phyloP scores from a whole-genome alignment of 2,329 filamentous ascomycete genomes.

The Nigrograna mackinnonii region DNA sequence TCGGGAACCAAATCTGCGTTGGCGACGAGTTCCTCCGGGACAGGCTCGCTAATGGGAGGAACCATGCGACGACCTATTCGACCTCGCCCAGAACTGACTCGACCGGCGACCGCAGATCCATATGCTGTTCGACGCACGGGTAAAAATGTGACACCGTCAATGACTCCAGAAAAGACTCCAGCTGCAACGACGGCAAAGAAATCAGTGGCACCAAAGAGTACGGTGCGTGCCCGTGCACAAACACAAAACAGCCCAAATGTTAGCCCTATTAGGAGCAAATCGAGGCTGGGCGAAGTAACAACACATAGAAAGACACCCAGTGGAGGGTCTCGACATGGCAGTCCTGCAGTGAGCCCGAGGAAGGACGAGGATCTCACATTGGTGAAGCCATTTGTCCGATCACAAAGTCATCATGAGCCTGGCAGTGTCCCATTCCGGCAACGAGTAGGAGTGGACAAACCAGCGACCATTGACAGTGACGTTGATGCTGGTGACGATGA shows the following conservation, averaged over 20 bases:
- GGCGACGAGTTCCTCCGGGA: slow-evolving; percentile 31
- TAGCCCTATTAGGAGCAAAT: slow-evolving; percentile 41
- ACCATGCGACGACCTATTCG: slow-evolving; percentile 57
- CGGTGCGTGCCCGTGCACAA: slow-evolving; percentile 31
- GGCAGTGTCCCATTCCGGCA: slow-evolving; percentile 35
- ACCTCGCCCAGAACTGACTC: slow-evolving; percentile 48
- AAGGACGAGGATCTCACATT: slow-evolving; percentile 53
- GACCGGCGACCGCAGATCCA: slow-evolving; percentile 60
- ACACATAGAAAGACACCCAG: slow-evolving; percentile 34
- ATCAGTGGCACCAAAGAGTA: slow-evolving; percentile 33
- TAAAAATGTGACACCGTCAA: slow-evolving; percentile 50
- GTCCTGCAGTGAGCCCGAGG: slow-evolving; percentile 35
- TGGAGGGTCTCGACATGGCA: slow-evolving; percentile 29
- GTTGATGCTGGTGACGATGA: slow-evolving; percentile 47
- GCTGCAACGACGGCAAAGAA: slow-evolving; percentile 41
- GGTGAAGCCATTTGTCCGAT: slow-evolving; percentile 48
- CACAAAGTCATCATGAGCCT: slow-evolving; percentile 33
- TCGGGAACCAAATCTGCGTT: slow-evolving; percentile 35
- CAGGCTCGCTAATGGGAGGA: slow-evolving; percentile 59
- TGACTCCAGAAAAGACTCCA: slow-evolving; percentile 50
- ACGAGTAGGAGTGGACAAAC: slow-evolving; percentile 43
- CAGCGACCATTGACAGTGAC: slow-evolving; percentile 44
- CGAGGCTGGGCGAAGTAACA: slow-evolving; percentile 30
- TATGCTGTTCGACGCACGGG: slow-evolving; percentile 46
- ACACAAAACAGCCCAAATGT: slow-evolving; percentile 38